These are phyloP conservation scores for Corchorus capsularis DNA, from an alignment of 345 rosid species.

Conservation along the genomic window DNA sequence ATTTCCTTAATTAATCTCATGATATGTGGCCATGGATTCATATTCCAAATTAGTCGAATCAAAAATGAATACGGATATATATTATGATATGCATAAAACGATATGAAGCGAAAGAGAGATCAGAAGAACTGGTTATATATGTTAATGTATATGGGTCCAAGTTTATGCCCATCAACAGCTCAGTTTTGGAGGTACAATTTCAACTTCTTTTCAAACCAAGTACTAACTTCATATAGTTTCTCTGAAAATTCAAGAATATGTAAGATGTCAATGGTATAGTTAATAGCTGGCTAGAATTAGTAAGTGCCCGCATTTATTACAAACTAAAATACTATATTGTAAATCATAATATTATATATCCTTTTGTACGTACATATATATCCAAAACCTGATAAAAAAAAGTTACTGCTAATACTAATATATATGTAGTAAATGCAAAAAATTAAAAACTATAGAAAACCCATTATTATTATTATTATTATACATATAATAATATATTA, in stretches of 20 bases:
- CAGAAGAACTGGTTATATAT: neutral
- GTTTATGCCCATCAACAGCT: constrained; percentile 4
- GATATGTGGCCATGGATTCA: constrained; percentile 5
- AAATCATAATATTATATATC: neutral
- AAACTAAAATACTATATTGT: neutral
- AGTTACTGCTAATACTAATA: neutral
- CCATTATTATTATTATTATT: too few species aligned
- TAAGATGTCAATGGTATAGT: neutral
- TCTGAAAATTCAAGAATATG: neutral
- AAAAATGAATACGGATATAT: neutral
- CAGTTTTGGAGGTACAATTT: constrained; percentile 5
- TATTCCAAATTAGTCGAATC: neutral
- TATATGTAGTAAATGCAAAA: neutral
- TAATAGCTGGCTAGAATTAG: neutral
- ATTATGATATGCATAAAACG: neutral
- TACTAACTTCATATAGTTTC: neutral
- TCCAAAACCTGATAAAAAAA: neutral
- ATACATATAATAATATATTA: too few species aligned
- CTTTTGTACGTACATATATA: neutral
- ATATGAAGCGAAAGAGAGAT: neutral
- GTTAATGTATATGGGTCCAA: constrained; percentile 11
- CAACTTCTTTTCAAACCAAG: neutral
- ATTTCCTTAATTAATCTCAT: neutral
- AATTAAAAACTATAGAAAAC: too few species aligned
- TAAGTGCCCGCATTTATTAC: neutral